A percentile compares a stretch with the other conserved stretches of the same genome.
Evolutionary conservation across 371 early-diverging fungal species (phyloP).

Genomic region (Rhizopus stolonifer): DNA sequence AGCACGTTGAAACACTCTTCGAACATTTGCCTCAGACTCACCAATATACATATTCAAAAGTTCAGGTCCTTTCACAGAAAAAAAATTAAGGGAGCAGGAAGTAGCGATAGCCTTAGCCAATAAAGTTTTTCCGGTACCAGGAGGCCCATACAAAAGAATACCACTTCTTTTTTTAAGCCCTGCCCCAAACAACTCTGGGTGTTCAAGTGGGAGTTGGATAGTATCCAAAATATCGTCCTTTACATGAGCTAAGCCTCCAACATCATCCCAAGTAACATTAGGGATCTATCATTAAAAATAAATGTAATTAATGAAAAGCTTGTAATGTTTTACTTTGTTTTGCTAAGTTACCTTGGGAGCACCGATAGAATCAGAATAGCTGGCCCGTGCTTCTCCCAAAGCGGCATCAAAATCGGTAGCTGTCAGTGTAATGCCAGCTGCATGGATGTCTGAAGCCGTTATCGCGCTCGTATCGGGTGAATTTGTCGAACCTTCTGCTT

Average conservation of each 20-base stretch:
- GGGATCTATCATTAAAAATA: slow-evolving; percentile 64
- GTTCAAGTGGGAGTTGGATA: slow-evolving; percentile 96
- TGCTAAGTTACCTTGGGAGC: slow-evolving; percentile 76
- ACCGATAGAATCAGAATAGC: slow-evolving; percentile 90
- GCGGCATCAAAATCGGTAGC: slow-evolving; percentile 80
- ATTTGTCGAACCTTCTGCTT: slow-evolving; percentile 3
- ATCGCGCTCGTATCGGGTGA: slow-evolving; percentile 6
- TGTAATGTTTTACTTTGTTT: too few species aligned
- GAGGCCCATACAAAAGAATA: slow-evolving; percentile 95
- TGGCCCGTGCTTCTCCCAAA: slow-evolving; percentile 74
- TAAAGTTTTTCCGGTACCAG: slow-evolving; percentile 99
- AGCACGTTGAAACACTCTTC: slow-evolving; percentile 97
- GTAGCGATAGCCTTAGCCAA: slow-evolving; percentile 99
- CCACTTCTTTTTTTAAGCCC: slow-evolving; percentile 98
- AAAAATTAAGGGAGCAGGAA: slow-evolving; percentile 96
- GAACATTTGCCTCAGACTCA: slow-evolving; percentile 95
- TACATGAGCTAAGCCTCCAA: slow-evolving; percentile 97
- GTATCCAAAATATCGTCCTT: slow-evolving; percentile 98
- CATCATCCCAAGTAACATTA: slow-evolving; percentile 97
- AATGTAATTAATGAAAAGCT: not conserved
- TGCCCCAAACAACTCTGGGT: slow-evolving; percentile 94
- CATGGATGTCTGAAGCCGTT: slow-evolving; percentile 52
- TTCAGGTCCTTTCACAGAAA: slow-evolving; percentile 99
- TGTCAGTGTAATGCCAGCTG: slow-evolving; percentile 74
- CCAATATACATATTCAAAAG: slow-evolving; percentile 91